Evolutionary conservation across 1,284 basidiomycete species (phyloP), one percentile per base, ranked within the genome.

Genomic region (Agaricales sp.): DNA sequence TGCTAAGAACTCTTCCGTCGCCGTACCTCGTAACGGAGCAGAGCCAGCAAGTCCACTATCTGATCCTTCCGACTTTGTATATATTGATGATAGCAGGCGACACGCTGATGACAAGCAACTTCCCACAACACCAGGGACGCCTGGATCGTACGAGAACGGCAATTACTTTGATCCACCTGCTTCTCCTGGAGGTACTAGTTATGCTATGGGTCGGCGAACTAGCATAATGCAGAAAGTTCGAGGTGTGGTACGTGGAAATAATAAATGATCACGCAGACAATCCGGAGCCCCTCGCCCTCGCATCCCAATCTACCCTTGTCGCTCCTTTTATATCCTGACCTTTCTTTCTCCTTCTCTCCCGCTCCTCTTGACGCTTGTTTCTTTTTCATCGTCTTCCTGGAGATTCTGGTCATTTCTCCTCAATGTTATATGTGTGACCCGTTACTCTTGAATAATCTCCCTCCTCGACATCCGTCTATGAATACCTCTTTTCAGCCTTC

Each of bases 151-250:
- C 51, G 54, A 52, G 20, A 62, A 53, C 37, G 59, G 59, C 18
- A 71, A 63, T 8, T 81, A 84, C 59, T 78, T 78, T 60, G 80
- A 80, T 46, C 61, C 57, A 22, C 59, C 53, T 48, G 61, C 59
- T 2, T 61, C 65, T 14, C 61, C 63, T 35, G 61, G 65, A 14
- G n/a, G n/a, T n/a, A n/a, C n/a, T n/a, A n/a, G n/a, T n/a, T n/a
- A n/a, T n/a, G 68, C 72, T 43, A 63, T 63, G 16, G 75, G 71
- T 19, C 68, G 86, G 58, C 89, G 81, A 74, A 74, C 82, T 2
- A 88, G 85, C 60, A 65, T 90, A 49, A 72, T 89, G 70, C 84
- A 82, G 75, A 88, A 80, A 62, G 77, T 90, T 48, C 82, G 81
- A 55, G 73, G 77, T 26, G 84, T 73, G 8, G 83, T 87, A 51